Evolutionary conservation across 192 early-diverging fungal genomes (phyloP).

Genomic region (Coemansia sp.): DNA sequence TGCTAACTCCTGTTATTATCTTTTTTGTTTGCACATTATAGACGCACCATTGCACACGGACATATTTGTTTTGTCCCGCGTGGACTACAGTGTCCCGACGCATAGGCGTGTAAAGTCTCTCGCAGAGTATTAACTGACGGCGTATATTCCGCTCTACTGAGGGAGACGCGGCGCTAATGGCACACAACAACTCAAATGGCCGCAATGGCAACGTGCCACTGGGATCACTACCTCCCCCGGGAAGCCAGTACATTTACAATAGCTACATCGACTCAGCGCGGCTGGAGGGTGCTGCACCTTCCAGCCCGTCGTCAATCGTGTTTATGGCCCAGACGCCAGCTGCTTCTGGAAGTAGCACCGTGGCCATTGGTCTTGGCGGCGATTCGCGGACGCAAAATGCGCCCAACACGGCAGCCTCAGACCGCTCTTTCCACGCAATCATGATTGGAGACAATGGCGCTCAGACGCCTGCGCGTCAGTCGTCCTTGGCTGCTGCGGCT

Average conservation of each 20-base stretch:
- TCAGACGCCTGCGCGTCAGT: conserved; percentile 14
- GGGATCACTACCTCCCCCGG: conserved; percentile 14
- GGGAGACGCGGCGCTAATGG: conserved; percentile 16
- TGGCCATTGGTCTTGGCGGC: background rate
- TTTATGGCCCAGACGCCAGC: conserved; percentile 18
- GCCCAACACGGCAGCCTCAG: conserved; percentile 36
- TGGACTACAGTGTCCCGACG: background rate
- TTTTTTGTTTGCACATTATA: background rate
- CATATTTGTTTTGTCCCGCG: background rate
- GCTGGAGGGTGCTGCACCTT: background rate
- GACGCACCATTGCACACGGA: conserved; percentile 6
- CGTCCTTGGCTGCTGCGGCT: conserved; percentile 3
- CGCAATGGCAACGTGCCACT: conserved; percentile 35
- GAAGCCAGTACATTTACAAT: conserved; percentile 26
- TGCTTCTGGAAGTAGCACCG: conserved; percentile 13
- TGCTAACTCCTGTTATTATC: background rate
- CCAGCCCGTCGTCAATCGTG: conserved; percentile 10
- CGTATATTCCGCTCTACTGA: background rate
- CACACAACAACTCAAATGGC: conserved; percentile 15
- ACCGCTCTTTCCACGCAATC: conserved; percentile 50
- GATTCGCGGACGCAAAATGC: conserved; percentile 22
- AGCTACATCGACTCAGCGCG: conserved; percentile 26
- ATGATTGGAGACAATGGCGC: conserved; percentile 42
- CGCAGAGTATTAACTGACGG: background rate
- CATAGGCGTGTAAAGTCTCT: background rate